Percentiles rank a stretch among this genome's conserved stretches.
Evolutionary conservation across 2,329 filamentous ascomycete genomes (phyloP).

Genomic region (Neopestalotiopsis sp.): DNA sequence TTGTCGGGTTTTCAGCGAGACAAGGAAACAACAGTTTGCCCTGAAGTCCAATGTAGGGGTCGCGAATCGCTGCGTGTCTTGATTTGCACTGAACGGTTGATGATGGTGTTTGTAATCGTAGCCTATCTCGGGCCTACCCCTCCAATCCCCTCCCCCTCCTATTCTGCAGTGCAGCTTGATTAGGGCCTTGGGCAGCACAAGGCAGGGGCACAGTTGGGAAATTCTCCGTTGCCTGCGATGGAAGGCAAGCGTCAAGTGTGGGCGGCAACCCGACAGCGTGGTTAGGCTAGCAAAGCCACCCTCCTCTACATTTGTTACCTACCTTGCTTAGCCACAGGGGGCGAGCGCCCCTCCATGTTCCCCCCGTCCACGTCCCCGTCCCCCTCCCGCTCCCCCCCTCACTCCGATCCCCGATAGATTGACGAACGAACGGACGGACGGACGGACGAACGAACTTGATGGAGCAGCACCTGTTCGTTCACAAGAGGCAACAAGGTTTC

Average conservation of each 20-base stretch:
- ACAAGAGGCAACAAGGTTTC: too few species aligned
- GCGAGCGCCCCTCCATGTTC: background rate
- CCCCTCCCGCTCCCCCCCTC: background rate
- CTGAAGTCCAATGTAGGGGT: too few species aligned
- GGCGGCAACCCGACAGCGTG: conserved; percentile 10
- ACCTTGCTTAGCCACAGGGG: too few species aligned
- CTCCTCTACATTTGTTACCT: conserved; percentile 11
- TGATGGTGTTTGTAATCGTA: background rate
- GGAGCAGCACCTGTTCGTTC: background rate
- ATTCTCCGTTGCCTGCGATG: background rate
- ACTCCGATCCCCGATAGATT: background rate
- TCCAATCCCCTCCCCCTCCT: background rate
- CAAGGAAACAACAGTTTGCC: too few species aligned
- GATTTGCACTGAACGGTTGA: background rate
- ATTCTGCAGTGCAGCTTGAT: conserved; percentile 13
- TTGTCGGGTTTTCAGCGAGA: too few species aligned
- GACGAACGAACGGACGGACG: background rate
- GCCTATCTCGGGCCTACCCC: background rate
- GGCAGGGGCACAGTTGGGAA: background rate
- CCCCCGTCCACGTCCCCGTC: background rate
- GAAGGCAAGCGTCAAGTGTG: too few species aligned
- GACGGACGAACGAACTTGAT: background rate
- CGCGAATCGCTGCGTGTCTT: too few species aligned
- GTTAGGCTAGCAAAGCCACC: conserved; percentile 17
- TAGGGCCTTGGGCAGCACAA: background rate